phyloP scores from a whole-genome alignment of 192 early-diverging fungal species.

The Chytriomyces sp. region DNA sequence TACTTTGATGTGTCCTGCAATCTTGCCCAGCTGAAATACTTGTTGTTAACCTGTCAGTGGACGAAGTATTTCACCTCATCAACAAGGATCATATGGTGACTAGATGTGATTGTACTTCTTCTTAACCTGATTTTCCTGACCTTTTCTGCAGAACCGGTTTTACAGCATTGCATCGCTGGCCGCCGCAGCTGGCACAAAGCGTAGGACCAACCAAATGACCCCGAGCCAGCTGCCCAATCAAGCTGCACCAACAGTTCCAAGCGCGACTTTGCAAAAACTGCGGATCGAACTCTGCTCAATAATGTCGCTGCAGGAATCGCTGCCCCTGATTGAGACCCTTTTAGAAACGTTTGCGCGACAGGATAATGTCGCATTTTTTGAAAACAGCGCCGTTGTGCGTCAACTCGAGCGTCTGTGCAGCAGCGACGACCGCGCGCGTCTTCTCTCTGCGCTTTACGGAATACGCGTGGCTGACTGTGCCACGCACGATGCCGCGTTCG shows the following conservation, averaged over 20 bases:
- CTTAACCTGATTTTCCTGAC: not conserved
- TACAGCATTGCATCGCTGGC: not conserved
- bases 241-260: not conserved
- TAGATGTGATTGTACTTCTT: not conserved
- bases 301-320: not conserved
- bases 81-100: constrained; percentile 2
- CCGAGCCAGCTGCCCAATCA: too few relatives aligned
- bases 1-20: not conserved
- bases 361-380: not conserved
- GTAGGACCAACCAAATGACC: not conserved
- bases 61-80: constrained; percentile 2
- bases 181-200: not conserved
- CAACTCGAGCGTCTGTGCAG: not conserved
- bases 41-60: not conserved
- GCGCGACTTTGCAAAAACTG: not conserved
- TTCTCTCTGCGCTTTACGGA: not conserved
- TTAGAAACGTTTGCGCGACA: not conserved
- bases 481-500: not conserved
- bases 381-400: not conserved
- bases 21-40: not conserved
- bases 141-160: not conserved
- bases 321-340: not conserved
- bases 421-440: not conserved
- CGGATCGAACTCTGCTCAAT: not conserved
- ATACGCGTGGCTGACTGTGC: not conserved